Percentiles rank a stretch among this genome's conserved stretches.
These are phyloP conservation scores for Tolypocladium tundrense DNA, from an alignment of 2,329 filamentous ascomycete genomes.

Conservation along the genomic window DNA sequence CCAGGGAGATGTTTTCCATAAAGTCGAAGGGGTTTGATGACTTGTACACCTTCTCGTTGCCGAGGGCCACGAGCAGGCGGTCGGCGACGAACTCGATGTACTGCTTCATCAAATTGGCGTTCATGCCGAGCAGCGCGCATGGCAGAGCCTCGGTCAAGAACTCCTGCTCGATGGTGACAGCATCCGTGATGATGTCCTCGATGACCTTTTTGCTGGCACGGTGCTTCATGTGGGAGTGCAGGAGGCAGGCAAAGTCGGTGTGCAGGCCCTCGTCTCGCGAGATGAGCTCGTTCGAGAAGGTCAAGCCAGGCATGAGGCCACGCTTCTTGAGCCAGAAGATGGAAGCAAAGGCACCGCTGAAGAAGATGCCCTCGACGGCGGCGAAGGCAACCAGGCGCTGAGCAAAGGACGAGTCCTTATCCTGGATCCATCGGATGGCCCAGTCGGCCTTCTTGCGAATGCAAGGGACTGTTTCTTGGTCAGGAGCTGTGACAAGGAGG, in stretches of 20 bases:
- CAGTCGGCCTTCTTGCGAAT: slow-evolving; percentile 98
- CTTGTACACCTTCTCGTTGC: slow-evolving; percentile 91
- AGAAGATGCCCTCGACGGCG: slow-evolving; percentile 98
- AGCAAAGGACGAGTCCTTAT: slow-evolving; percentile 88
- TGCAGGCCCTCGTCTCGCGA: slow-evolving; percentile 98
- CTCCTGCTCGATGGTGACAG: slow-evolving; percentile 91
- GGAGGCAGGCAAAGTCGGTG: slow-evolving; percentile 95
- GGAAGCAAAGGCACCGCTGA: slow-evolving; percentile 94
- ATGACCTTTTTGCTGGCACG: slow-evolving; percentile 76
- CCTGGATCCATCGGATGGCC: slow-evolving; percentile 90
- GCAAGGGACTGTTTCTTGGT: slow-evolving; percentile 59
- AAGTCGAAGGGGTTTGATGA: slow-evolving; percentile 97
- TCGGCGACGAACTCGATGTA: slow-evolving; percentile 99
- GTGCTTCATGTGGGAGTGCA: slow-evolving; percentile 95
- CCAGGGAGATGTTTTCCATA: slow-evolving; percentile 99
- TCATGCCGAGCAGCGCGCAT: slow-evolving; percentile 92
- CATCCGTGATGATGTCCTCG: slow-evolving; percentile 83
- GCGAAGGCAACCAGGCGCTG: slow-evolving; percentile 94
- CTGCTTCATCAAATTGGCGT: slow-evolving; percentile 93
- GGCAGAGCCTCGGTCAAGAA: slow-evolving; percentile 95
- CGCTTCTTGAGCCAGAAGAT: slow-evolving; percentile 99
- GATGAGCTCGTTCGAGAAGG: slow-evolving; percentile 99
- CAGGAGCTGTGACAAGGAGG: slow-evolving; percentile 7
- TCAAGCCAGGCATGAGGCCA: slow-evolving; percentile 94
- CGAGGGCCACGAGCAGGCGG: slow-evolving; percentile 82